Base-by-base conservation (phyloP, 352 stramenopile genomes). In the Phytophthora citricola region DNA sequence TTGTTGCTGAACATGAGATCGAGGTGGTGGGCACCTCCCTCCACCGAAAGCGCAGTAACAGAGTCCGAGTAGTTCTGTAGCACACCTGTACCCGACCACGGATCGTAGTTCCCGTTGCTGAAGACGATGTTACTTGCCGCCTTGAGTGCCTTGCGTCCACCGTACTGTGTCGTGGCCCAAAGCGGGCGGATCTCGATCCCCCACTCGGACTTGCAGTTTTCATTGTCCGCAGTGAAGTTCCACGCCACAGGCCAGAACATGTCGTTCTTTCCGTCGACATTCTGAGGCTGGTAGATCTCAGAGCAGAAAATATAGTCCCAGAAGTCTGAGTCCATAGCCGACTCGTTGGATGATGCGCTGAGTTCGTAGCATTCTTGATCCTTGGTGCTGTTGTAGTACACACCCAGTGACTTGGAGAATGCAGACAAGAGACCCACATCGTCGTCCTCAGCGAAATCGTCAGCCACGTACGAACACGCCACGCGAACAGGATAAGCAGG, bases 61-160 rank as follows among this genome's bases (percentile, higher is more conserved):
- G 80, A 89, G 31, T 92, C 78, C 22, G 83, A 88, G 14, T 81
- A 63, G 36, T 76, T 76, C 36, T 85, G 64, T 20, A 91, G 85
- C 27, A 98, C 90, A 41, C 94, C 95, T 2, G 83, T 96, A 20
- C 85, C 87, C 29, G 79, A 93, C 93, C 92, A 98, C 47, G 96
- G 96, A 69, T 99, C 96, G 39, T 94, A 90, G 58, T 98, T 85
- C 53, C 96, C 96, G 69, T 98, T 98, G 57, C 91, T 98, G 57
- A 98, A 94, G 36, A 99, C 86, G 44, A 99, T 97, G 79, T 98
- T 98, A 63, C 87, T 97, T 8, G 83, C 83, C 1, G 71, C 65
- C 3, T 69, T 56, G n/a, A 96, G 73, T 6, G 79, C 80, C 54
- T 87, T 89, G 44, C 72, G 83, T 39, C 81, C 86, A 24, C 89